Conservation (phyloP, 1,284 basidiomycete species). For the Melampsora americana region DNA sequence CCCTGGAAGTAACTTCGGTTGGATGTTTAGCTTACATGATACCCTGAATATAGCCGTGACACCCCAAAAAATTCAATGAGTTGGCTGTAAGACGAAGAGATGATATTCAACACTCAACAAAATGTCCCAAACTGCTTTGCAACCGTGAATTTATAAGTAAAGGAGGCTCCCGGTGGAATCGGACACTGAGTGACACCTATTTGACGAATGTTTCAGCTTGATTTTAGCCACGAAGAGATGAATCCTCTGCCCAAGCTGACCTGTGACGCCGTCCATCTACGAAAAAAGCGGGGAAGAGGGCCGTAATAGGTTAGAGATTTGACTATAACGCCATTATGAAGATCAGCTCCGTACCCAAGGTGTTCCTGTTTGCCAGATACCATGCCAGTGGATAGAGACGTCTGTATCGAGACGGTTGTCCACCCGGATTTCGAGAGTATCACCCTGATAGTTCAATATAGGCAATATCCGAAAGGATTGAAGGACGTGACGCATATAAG, state of each 20-base stretch:
- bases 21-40: conserved; percentile 30
- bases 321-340: background rate
- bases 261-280: conserved; percentile 44
- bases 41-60: conserved; percentile 14
- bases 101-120: conserved; percentile 54
- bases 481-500: too few relatives aligned
- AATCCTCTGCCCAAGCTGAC: conserved; percentile 6
- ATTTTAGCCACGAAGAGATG: background rate
- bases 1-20: background rate
- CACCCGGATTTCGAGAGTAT: conserved; percentile 57
- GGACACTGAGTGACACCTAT: conserved; percentile 61
- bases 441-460: conserved; percentile 47
- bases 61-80: too few relatives aligned
- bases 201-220: conserved; percentile 45
- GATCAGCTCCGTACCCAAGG: conserved; percentile 51
- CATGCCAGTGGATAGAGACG: conserved; percentile 59
- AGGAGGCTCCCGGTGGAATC: conserved; percentile 58
- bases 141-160: conserved; percentile 59
- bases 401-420: conserved; percentile 56
- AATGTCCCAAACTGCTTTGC: conserved; percentile 55
- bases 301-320: too few relatives aligned
- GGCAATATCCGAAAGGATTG: too few relatives aligned
- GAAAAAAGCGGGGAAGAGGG: too few relatives aligned
- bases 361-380: conserved; percentile 55
- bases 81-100: background rate